Conservation (phyloP, 2,329 filamentous ascomycete genomes). For the Pyrenophora seminiperda region DNA sequence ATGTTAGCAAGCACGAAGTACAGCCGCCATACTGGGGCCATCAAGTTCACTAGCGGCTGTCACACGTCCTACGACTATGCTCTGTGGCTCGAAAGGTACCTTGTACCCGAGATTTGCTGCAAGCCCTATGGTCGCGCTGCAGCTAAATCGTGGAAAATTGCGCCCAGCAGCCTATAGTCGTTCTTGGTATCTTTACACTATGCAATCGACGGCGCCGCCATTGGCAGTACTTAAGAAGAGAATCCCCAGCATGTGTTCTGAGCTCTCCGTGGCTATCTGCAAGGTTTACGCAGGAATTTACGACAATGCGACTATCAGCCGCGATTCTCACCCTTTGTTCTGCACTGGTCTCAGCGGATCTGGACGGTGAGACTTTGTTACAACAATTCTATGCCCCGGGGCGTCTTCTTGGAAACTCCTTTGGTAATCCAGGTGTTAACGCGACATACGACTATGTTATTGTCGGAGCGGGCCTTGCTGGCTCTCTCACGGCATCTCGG, state of each 20-base stretch:
- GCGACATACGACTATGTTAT: constrained; percentile 35
- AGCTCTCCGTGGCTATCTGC: background rate
- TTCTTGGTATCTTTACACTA: background rate
- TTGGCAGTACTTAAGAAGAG: background rate
- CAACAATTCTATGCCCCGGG: constrained; percentile 16
- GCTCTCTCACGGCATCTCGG: constrained; percentile 26
- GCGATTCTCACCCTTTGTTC: background rate
- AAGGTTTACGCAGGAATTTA: background rate
- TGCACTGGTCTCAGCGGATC: constrained; percentile 1
- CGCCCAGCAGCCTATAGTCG: background rate
- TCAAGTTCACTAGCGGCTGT: background rate
- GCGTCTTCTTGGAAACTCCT: constrained; percentile 12
- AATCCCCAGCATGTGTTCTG: background rate
- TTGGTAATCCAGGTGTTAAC: constrained; percentile 29
- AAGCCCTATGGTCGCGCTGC: background rate
- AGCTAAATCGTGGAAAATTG: background rate
- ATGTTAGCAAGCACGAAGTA: too few species aligned
- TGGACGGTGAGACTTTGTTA: constrained; percentile 8
- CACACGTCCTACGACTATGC: background rate
- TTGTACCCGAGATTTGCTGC: constrained; percentile 4
- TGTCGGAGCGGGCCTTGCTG: constrained; percentile 33
- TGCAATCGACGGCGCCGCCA: background rate
- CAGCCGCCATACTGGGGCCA: background rate
- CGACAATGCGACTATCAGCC: background rate
- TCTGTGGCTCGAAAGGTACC: background rate